Conservation (phyloP, 108 stramenopile species). For the Aurantiochytrium sp. region DNA sequence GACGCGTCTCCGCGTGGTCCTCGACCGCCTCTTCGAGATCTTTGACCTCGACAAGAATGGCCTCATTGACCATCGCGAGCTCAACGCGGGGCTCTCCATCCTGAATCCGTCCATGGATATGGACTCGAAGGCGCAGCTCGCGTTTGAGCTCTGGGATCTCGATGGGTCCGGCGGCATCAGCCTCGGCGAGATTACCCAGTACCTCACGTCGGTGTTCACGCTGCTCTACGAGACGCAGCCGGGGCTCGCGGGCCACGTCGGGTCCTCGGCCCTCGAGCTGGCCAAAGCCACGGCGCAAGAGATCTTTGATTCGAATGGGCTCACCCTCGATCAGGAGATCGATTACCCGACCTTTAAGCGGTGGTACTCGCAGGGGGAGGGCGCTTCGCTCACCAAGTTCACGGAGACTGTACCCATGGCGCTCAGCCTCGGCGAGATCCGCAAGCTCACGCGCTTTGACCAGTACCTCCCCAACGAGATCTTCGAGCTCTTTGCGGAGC, state of each 20-base stretch:
- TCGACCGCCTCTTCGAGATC: slow-evolving; percentile 20
- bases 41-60: not conserved
- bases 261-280: slow-evolving; percentile 36
- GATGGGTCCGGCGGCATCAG: slow-evolving; percentile 42
- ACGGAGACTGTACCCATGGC: not conserved
- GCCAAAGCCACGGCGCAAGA: slow-evolving; percentile 40
- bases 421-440: not conserved
- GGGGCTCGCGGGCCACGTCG: slow-evolving; percentile 9
- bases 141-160: slow-evolving; percentile 42
- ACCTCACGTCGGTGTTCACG: slow-evolving; percentile 44
- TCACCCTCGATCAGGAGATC: slow-evolving; percentile 19
- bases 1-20: not conserved
- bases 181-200: slow-evolving; percentile 38
- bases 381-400: not conserved
- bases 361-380: slow-evolving; percentile 36
- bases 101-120: not conserved
- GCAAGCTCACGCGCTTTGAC: slow-evolving; percentile 31
- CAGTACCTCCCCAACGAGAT: slow-evolving; percentile 23
- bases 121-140: not conserved
- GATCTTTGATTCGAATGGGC: slow-evolving; percentile 29
- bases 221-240: slow-evolving; percentile 34
- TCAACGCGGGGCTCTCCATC: not conserved
- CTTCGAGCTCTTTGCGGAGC: slow-evolving; percentile 35
- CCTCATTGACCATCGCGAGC: not conserved
- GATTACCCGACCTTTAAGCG: slow-evolving; percentile 26